phyloP scores from a whole-genome alignment of 2,329 filamentous ascomycete genomes.

The Trichoderma breve region DNA sequence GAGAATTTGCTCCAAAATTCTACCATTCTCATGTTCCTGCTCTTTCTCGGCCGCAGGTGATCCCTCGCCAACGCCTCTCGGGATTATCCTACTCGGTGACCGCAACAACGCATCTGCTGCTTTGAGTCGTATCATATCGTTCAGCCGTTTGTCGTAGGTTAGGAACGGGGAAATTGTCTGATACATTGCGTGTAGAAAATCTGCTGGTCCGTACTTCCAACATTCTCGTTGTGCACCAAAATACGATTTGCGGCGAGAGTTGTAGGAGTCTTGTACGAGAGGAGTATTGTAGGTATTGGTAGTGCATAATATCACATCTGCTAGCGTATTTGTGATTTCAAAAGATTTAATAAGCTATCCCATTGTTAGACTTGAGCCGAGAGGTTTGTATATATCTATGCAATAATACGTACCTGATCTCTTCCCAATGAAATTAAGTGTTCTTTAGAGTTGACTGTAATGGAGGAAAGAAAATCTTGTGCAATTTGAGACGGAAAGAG shows the following conservation, averaged over 20 bases:
- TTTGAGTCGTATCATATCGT: constrained; percentile 16
- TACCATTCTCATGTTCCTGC: background rate
- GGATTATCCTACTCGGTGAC: constrained; percentile 9
- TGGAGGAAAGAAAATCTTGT: constrained; percentile 1
- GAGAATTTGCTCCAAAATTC: background rate
- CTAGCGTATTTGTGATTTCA: constrained; percentile 18
- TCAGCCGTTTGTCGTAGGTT: constrained; percentile 2
- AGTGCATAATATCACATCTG: constrained; percentile 17
- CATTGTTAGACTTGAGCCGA: background rate
- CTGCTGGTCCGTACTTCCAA: constrained; percentile 12
- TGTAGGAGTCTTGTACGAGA: background rate
- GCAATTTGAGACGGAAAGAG: constrained; percentile 14
- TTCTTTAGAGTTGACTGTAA: constrained; percentile 13
- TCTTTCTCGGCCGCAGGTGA: background rate
- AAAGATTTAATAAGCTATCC: constrained; percentile 14
- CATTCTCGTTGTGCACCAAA: background rate
- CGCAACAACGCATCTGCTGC: constrained; percentile 9
- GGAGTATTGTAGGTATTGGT: background rate
- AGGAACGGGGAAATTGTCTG: constrained; percentile 15
- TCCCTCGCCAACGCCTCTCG: background rate
- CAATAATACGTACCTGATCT: constrained; percentile 1
- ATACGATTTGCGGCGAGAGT: background rate
- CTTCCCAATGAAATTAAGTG: constrained; percentile 12
- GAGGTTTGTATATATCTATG: background rate
- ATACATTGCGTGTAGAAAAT: constrained; percentile 14